A percentile compares a stretch with the other conserved stretches of the same genome.
phyloP scores from a whole-genome alignment of 768 basidiomycete species.

The Rhodosporidiobolus odoratus region DNA sequence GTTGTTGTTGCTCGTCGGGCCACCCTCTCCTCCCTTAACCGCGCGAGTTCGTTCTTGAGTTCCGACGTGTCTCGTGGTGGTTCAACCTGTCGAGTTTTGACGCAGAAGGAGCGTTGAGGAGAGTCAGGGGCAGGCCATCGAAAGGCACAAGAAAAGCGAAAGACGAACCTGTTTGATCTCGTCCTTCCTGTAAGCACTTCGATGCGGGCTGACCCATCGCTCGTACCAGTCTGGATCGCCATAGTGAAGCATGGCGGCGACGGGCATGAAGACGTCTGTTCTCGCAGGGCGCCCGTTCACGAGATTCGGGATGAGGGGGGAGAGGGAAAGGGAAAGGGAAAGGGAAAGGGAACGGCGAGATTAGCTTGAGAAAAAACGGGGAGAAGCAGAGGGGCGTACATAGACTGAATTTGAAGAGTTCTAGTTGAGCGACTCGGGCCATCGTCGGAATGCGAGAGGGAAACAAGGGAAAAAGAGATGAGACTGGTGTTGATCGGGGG shows the following conservation, averaged over 20 bases:
- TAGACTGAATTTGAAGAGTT: constrained; percentile 72
- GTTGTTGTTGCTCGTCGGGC: too few relatives aligned
- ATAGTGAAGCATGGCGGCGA: constrained; percentile 72
- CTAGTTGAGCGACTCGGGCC: constrained; percentile 75
- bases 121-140: too few relatives aligned
- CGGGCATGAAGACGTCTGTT: constrained; percentile 74
- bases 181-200: constrained; percentile 40
- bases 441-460: constrained; percentile 44
- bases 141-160: too few relatives aligned
- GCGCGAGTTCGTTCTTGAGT: constrained; percentile 24
- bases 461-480: not conserved
- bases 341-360: constrained; percentile 48
- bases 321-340: not conserved
- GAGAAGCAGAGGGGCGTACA: constrained; percentile 45
- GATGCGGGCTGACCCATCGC: constrained; percentile 67
- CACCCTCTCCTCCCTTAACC: constrained; percentile 25
- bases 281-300: too few relatives aligned
- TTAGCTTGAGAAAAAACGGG: not conserved
- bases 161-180: constrained; percentile 27
- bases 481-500: too few relatives aligned
- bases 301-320: not conserved
- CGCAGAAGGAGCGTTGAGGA: not conserved
- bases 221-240: constrained; percentile 85
- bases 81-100: constrained; percentile 4
- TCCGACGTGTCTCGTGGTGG: constrained; percentile 18